Evolutionary conservation across 768 basidiomycete genomes (phyloP), one percentile per base, ranked within the genome.

Genomic region (Tylopilus sp.): DNA sequence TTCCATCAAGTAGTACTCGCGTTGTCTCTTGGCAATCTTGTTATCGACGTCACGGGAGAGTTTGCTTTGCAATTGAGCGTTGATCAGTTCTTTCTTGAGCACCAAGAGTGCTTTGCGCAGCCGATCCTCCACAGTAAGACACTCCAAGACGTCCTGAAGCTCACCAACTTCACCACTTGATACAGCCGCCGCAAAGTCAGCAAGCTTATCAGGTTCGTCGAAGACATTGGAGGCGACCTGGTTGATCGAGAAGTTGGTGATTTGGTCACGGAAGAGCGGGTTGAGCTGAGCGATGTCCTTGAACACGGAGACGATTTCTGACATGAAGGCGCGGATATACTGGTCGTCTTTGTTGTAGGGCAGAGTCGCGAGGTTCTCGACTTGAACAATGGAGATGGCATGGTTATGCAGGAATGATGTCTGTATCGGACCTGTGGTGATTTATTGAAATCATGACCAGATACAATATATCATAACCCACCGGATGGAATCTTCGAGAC

Each of bases 241-340:
- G 66, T 88, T 88, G 70, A 95, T 93, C 15, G 89, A 89, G 69
- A 97, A 97, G 67, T 92, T 93, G 56, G 94, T 93, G 59, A 98
- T 95, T 66, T 98, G 95, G 74, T 98, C 95, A 39, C 95, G 88
- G 85, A 98, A 98, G 57, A 98, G 83, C 2, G 94, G 94, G 69
- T 97, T 95, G 39, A 98, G 80, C 67, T 95, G 91, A 0, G 95
- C 95, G 53, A 98, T 97, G 65, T 98, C 95, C 75, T 98, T 98
- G 82, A 98, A 98, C 35, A 95, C 92, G 40, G 89, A 87, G 57
- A 98, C 88, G 53, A 98, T 92, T 71, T 98, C 95, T 39, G 87
- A 86, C 83, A 93, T 95, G 71, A 97, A 90, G 4, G 95, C 95
- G 23, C 93, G 88, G 59, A 95, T 86, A 68, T 95, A 88, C 67